phyloP scores from a whole-genome alignment of 768 basidiomycete species.

The Albatrellus ellisii region DNA sequence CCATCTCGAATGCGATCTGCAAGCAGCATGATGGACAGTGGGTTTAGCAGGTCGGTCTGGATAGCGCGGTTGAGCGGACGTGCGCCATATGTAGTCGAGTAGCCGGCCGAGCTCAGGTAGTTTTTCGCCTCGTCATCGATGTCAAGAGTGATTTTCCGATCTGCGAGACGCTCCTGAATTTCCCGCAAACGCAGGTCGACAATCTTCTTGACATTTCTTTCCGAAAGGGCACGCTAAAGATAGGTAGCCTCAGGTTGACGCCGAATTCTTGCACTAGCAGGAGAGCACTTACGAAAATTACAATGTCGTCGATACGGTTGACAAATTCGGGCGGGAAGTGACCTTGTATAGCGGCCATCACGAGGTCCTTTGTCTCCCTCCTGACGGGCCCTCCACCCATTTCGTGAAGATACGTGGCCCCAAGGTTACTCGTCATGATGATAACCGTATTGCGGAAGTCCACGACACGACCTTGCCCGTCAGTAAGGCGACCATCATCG shows the following conservation, averaged over 20 bases:
- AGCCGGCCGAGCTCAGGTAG: slow-evolving; percentile 64
- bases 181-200: slow-evolving; percentile 84
- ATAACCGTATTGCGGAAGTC: slow-evolving; percentile 89
- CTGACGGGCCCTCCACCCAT: slow-evolving; percentile 60
- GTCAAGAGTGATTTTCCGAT: slow-evolving; percentile 69
- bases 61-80: slow-evolving; percentile 87
- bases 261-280: no score
- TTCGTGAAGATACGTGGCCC: slow-evolving; percentile 64
- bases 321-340: slow-evolving; percentile 93
- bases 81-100: slow-evolving; percentile 79
- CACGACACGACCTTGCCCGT: slow-evolving; percentile 82
- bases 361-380: slow-evolving; percentile 43
- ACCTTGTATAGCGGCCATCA: slow-evolving; percentile 65
- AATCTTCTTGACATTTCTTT: slow-evolving; percentile 65
- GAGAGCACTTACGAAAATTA: slow-evolving; percentile 44
- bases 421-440: slow-evolving; percentile 91
- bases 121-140: slow-evolving; percentile 67
- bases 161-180: slow-evolving; percentile 66
- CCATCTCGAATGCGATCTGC: slow-evolving; percentile 73
- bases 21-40: slow-evolving; percentile 74
- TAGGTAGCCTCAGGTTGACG: no score
- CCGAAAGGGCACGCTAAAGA: slow-evolving; percentile 65
- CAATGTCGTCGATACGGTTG: slow-evolving; percentile 79
- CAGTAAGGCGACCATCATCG: slow-evolving; percentile 86
- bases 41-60: slow-evolving; percentile 87